Base-by-base conservation (phyloP, 2,329 filamentous ascomycete species). In the Nectriaceae sp. region DNA sequence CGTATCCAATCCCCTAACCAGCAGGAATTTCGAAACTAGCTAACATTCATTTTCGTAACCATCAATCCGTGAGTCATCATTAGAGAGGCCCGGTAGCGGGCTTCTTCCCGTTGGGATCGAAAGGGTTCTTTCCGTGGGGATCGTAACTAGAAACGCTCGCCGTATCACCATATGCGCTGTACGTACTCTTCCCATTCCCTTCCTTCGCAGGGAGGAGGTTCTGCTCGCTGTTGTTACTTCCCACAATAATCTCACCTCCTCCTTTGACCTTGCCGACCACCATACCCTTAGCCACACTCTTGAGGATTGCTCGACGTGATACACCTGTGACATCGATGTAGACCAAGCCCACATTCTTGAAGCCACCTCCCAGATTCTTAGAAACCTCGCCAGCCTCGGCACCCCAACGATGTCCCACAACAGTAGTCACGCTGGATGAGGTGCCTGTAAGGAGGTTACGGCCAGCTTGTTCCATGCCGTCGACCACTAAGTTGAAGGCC, bases 301-400 rank as follows among this genome's bases (percentile, higher is more conserved):
- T 99, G 65, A 99, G 82, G 37, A 99, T 84, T 0, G 94, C 94
- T 52, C 86, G 84, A 36, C 94, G 80, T 46, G 89, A 96, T 2
- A 99, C 94, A 29, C 94, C 94, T 0, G 92, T 88, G 2, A 95
- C 93, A 61, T 99, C 94, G 52, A 99, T 96, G 66, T 99, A 99
- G 24, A 99, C 94, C 21, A 99, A 78, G 5, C 92, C 94, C 6
- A 97, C 94, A 57, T 97, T 99, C 78, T 94, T 96, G 62, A 97
- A 85, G 20, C 92, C 93, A 4, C 90, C 87, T 1, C 90, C 89
- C 18, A 99, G 70, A 44, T 89, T 79, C 36, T 79, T 78, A 2
- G 90, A 87, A 15, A 97, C 77, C 29, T 85, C 79, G 15, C 91
- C 90, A 0, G 94, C 94, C 70, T 99, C 90, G 2, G 80, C 65